Evolutionary conservation across 306 rosid species (phyloP).

Genomic region (Phaseolus lunatus): DNA sequence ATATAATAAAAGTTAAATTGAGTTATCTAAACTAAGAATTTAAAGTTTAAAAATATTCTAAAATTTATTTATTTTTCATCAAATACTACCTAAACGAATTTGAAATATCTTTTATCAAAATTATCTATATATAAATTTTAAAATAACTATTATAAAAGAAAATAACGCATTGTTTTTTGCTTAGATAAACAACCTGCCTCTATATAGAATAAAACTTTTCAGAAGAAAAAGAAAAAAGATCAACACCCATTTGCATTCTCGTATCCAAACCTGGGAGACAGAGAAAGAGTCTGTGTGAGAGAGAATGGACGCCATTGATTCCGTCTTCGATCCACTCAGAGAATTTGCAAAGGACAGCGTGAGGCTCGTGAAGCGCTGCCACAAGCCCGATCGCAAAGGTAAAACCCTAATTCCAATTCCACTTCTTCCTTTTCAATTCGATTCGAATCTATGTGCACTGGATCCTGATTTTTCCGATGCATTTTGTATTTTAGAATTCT

Average conservation of each 20-base stretch:
- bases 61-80: too few relatives aligned
- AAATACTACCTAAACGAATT: too few relatives aligned
- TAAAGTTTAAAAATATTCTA: too few relatives aligned
- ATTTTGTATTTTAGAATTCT: slow-evolving; percentile 57
- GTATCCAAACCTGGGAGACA: background rate
- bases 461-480: slow-evolving; percentile 16
- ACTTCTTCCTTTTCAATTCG: background rate
- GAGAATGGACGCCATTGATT: slow-evolving; percentile 74
- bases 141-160: too few relatives aligned
- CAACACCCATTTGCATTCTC: background rate
- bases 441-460: background rate
- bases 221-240: background rate
- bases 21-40: too few relatives aligned
- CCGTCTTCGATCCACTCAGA: slow-evolving; percentile 74
- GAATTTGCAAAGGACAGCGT: slow-evolving; percentile 79
- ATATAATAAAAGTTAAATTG: too few relatives aligned
- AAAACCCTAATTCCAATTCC: slow-evolving; percentile 1
- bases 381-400: slow-evolving; percentile 85
- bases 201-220: background rate
- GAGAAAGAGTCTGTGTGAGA: background rate
- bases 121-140: too few relatives aligned
- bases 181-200: background rate
- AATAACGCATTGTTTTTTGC: too few relatives aligned
- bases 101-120: too few relatives aligned
- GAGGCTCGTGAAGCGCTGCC: slow-evolving; percentile 78